These are phyloP conservation scores for Platanthera zijinensis DNA, from an alignment of 106 monocot species.

Conservation along the genomic window DNA sequence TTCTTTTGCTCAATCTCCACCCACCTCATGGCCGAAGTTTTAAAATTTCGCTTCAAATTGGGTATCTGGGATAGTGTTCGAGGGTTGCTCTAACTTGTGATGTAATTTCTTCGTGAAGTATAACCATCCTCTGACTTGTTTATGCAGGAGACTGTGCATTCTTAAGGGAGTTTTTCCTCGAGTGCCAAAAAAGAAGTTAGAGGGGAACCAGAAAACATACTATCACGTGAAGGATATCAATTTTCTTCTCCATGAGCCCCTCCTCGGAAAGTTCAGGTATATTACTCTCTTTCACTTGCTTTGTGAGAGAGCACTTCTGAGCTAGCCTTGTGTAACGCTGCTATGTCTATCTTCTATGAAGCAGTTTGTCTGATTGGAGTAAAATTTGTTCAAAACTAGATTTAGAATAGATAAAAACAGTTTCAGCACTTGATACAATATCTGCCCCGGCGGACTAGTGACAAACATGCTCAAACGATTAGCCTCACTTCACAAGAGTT, in stretches of 20 bases:
- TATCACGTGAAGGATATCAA: conserved; percentile 84
- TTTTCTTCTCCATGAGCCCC: conserved; percentile 74
- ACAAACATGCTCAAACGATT: too few species aligned
- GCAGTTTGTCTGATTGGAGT: not conserved
- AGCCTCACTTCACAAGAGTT: too few species aligned
- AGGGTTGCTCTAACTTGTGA: not conserved
- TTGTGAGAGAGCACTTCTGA: not conserved
- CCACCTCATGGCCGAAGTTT: not conserved
- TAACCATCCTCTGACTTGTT: not conserved
- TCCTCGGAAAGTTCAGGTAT: conserved; percentile 75
- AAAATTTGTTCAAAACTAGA: too few species aligned
- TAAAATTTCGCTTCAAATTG: not conserved
- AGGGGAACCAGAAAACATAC: conserved; percentile 92
- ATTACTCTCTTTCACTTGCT: not conserved
- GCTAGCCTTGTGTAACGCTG: not conserved
- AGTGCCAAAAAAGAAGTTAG: conserved; percentile 88
- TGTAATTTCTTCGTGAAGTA: not conserved
- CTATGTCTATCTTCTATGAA: not conserved
- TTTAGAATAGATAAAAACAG: too few species aligned
- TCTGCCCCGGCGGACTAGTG: too few species aligned
- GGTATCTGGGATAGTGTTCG: not conserved
- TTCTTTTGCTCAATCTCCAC: not conserved
- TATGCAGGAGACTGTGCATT: conserved; percentile 82
- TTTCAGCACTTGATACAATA: too few species aligned
- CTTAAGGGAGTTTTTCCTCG: conserved; percentile 82